Evolutionary conservation across 176 grass and related monocot species (phyloP).

Genomic region (Dactylis glomerata): DNA sequence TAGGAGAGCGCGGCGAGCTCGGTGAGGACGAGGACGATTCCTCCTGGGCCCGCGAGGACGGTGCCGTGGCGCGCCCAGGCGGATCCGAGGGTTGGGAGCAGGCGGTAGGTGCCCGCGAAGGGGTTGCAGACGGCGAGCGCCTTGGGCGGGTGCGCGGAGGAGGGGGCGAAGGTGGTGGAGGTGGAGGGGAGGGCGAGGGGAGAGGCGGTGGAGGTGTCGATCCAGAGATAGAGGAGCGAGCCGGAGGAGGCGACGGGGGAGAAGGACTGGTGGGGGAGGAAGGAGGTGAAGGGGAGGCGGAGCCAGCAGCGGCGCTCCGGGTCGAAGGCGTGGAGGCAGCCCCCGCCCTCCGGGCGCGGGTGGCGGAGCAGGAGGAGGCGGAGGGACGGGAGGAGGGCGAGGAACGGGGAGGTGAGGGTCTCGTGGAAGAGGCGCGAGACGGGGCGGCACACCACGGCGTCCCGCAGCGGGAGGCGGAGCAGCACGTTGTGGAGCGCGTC

Average conservation of each 20-base stretch:
- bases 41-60: slow-evolving; percentile 74
- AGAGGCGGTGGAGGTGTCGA: slow-evolving; percentile 26
- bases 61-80: slow-evolving; percentile 99
- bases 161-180: background rate
- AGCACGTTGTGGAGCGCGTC: slow-evolving; percentile 88
- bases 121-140: slow-evolving; percentile 94
- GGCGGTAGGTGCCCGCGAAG: slow-evolving; percentile 61
- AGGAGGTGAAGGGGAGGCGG: slow-evolving; percentile 71
- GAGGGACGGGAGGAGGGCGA: slow-evolving; percentile 49
- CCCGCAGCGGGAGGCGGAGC: slow-evolving; percentile 65
- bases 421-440: slow-evolving; percentile 65
- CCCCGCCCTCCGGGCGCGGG: slow-evolving; percentile 61
- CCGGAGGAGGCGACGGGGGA: slow-evolving; percentile 82
- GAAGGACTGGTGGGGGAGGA: slow-evolving; percentile 82
- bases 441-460: slow-evolving; percentile 69
- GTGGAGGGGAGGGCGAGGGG: background rate
- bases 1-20: slow-evolving; percentile 90
- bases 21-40: slow-evolving; percentile 72
- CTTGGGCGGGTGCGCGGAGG: slow-evolving; percentile 51
- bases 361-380: slow-evolving; percentile 74
- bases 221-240: slow-evolving; percentile 97
- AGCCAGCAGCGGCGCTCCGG: slow-evolving; percentile 65
- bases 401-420: slow-evolving; percentile 42
- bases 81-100: slow-evolving; percentile 85
- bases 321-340: slow-evolving; percentile 86